These are phyloP conservation scores for Globisporangium parvum DNA, from an alignment of 352 stramenopile species.

Conservation along the genomic window DNA sequence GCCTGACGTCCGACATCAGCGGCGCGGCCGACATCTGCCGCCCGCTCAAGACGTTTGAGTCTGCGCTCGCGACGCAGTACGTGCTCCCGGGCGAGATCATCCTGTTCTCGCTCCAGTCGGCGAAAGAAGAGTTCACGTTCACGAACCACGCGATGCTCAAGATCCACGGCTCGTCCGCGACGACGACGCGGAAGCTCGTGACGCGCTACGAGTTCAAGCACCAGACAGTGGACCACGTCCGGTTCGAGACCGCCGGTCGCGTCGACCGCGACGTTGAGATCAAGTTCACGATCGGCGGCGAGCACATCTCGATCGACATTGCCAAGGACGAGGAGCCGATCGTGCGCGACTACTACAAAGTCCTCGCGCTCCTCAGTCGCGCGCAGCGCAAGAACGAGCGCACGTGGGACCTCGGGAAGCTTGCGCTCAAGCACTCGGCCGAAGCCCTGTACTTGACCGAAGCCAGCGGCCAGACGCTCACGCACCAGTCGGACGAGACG, in stretches of 20 bases:
- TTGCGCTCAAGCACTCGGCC: slow-evolving; percentile 22
- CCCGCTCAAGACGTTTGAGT: slow-evolving; percentile 20
- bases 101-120: slow-evolving; percentile 50
- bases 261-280: slow-evolving; percentile 45
- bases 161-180: slow-evolving; percentile 28
- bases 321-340: slow-evolving; percentile 21
- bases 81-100: slow-evolving; percentile 34
- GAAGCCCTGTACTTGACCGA: slow-evolving; percentile 30
- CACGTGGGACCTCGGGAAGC: slow-evolving; percentile 24
- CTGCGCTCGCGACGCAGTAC: slow-evolving; percentile 26
- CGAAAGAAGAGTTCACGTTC: slow-evolving; percentile 57
- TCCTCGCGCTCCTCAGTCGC: slow-evolving; percentile 27
- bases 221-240: slow-evolving; percentile 18
- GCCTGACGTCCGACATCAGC: slow-evolving; percentile 40
- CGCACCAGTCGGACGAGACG: slow-evolving; percentile 31
- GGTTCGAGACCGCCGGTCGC: slow-evolving; percentile 40
- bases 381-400: slow-evolving; percentile 28
- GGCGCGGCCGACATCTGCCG: slow-evolving; percentile 50
- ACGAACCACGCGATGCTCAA: slow-evolving; percentile 52
- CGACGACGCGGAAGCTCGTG: slow-evolving; percentile 39
- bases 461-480: slow-evolving; percentile 23
- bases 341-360: slow-evolving; percentile 35
- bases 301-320: slow-evolving; percentile 26
- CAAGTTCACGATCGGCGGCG: slow-evolving; percentile 24
- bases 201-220: slow-evolving; percentile 29